These are phyloP conservation scores for Haematococcus sp. DNA, from an alignment of 139 green algal species.

Conservation along the genomic window DNA sequence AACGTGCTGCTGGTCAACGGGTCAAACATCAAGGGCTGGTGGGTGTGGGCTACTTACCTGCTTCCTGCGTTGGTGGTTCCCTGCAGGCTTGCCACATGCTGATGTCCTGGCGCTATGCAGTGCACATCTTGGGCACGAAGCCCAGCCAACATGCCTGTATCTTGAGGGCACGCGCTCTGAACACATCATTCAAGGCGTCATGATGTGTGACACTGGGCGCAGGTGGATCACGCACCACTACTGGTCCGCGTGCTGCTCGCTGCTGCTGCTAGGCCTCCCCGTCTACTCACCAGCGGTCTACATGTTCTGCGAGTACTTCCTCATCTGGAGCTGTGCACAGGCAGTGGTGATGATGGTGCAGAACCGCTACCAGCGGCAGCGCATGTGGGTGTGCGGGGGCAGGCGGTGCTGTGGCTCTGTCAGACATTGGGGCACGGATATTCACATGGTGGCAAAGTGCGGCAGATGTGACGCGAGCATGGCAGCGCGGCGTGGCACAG, in stretches of 20 bases:
- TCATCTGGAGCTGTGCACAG: constrained; percentile 54
- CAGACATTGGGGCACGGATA: no score
- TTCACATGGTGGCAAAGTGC: no score
- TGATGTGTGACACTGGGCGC: no score
- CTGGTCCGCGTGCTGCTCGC: constrained; percentile 67
- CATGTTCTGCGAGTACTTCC: constrained; percentile 53
- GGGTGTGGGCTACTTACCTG: no score
- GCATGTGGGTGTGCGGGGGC: constrained; percentile 66
- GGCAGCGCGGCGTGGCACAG: neutral
- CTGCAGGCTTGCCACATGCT: no score
- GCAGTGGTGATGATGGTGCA: constrained; percentile 54
- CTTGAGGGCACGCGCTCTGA: no score
- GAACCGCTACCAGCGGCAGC: constrained; percentile 79
- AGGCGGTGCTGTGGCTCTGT: neutral
- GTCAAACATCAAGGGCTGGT: constrained; percentile 84
- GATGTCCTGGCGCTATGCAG: no score
- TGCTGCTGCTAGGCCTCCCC: constrained; percentile 85
- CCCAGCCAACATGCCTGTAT: no score
- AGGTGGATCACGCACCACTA: constrained; percentile 94
- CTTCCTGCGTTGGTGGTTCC: no score
- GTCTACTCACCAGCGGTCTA: constrained; percentile 70
- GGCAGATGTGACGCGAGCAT: no score
- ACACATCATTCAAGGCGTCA: no score
- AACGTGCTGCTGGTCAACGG: constrained; percentile 93
- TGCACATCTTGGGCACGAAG: no score